Percentiles rank a stretch among this genome's conserved stretches.
Evolutionary conservation across 106 monocot species (phyloP).

Genomic region (Apostasia ramifera): DNA sequence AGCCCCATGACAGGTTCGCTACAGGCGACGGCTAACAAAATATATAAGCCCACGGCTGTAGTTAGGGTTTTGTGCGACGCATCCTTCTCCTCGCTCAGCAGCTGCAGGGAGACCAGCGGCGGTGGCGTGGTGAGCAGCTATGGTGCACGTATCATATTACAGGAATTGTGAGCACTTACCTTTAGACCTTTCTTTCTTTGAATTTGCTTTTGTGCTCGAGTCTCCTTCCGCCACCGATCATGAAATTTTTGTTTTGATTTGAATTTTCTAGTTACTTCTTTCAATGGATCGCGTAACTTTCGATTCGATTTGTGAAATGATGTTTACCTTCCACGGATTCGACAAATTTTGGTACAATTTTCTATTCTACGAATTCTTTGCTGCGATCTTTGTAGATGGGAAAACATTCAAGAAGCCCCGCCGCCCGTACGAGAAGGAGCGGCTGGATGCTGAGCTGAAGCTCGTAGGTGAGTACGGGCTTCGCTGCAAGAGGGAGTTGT

Average conservation of each 20-base stretch:
- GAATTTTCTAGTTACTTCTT: not conserved
- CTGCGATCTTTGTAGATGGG: slow-evolving; percentile 27
- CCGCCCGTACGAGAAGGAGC: slow-evolving; percentile 77
- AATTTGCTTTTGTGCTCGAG: too few species aligned
- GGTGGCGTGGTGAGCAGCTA: not conserved
- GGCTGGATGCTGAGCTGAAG: slow-evolving; percentile 57
- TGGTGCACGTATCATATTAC: slow-evolving; percentile 33
- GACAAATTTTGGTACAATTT: not conserved
- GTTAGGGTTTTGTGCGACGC: too few species aligned
- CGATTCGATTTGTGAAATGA: not conserved
- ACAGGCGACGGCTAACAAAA: too few species aligned
- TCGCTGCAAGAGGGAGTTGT: slow-evolving; percentile 53
- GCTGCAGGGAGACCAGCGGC: too few species aligned
- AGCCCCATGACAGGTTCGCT: too few species aligned
- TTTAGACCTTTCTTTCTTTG: not conserved
- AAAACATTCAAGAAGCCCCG: slow-evolving; percentile 78
- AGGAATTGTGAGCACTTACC: not conserved
- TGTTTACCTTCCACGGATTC: not conserved
- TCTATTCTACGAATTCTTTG: not conserved
- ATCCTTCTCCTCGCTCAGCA: too few species aligned
- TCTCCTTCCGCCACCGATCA: too few species aligned
- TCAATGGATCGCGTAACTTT: not conserved
- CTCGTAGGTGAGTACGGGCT: slow-evolving; percentile 69
- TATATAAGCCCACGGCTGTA: too few species aligned
- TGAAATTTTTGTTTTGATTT: not conserved